These are phyloP conservation scores for Loxodes magnus DNA, from an alignment of 73 alveolate species.

Conservation along the genomic window DNA sequence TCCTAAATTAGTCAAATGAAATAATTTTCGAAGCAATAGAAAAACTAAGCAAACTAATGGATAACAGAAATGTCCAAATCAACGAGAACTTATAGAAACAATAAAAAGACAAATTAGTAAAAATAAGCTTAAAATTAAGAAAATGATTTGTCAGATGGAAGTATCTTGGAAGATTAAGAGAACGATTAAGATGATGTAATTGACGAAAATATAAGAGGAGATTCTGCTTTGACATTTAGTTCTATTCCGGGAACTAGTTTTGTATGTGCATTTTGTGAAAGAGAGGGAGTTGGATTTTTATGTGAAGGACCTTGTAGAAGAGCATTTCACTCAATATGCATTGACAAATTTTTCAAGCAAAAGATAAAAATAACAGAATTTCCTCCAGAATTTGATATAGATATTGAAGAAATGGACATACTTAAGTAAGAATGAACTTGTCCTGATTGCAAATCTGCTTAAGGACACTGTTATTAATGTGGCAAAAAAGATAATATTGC, in stretches of 20 bases:
- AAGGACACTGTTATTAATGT: conserved; percentile 50
- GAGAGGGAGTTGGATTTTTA: conserved; percentile 16
- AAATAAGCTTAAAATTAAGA: too few relatives aligned
- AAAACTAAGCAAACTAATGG: neutral
- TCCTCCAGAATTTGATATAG: conserved; percentile 30
- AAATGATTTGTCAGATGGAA: too few relatives aligned
- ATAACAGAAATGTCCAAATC: too few relatives aligned
- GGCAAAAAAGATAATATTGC: conserved; percentile 27
- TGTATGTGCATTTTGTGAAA: conserved; percentile 52
- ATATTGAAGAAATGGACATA: too few relatives aligned
- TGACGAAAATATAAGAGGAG: too few relatives aligned
- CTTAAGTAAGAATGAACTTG: too few relatives aligned
- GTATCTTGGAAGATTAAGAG: too few relatives aligned
- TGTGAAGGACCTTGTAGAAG: conserved; percentile 73
- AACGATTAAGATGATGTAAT: too few relatives aligned
- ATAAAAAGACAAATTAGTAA: conserved; percentile 9
- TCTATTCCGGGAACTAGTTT: conserved; percentile 32
- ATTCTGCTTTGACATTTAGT: too few relatives aligned
- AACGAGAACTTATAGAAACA: too few relatives aligned
- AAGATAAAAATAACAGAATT: conserved; percentile 15
- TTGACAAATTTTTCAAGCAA: conserved; percentile 31
- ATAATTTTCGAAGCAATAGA: conserved; percentile 3
- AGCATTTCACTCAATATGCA: conserved; percentile 55
- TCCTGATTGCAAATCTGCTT: conserved; percentile 44
- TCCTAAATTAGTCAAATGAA: conserved; percentile 2